Evolutionary conservation across 1,139 yeast species (phyloP), one percentile per base, ranked within the genome.

Genomic region (Diutina sp.): DNA sequence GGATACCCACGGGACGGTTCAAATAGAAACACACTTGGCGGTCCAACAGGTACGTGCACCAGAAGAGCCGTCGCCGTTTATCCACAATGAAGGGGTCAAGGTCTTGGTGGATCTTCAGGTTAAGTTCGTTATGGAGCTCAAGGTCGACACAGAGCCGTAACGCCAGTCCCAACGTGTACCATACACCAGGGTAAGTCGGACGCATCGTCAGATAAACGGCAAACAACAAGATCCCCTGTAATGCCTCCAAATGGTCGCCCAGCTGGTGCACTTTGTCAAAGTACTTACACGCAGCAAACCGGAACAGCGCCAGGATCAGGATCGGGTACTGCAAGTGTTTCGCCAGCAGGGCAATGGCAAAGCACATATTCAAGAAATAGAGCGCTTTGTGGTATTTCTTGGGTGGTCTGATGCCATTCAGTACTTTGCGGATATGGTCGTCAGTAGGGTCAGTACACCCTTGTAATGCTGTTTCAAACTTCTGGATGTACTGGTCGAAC

Each of bases 21-120:
- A 85, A 69, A 64, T 85, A 85, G 58, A 85, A 82, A 65, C 90
- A 84, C 11, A 85, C 79, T 64, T 86, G 91, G 45, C 97, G 71
- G 66, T 90, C 97, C 55, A 90, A 70, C 0, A 91, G 79, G 67
- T 90, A 90, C 0, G 93, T 83, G 66, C 96, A 87, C 97, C 97
- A 90, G 63, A 90, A 90, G 46, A 90, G 70, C 51, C 97, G 71
- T 62, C 97, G 76, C 58, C 95, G 73, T 67, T 85, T 71, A 64
- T 90, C 97, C 35, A 80, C 71, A 0, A 80, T 75, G 62, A 80
- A 84, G 0, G 85, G 78, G 61, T 82, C 83, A 2, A 56, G 46
- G 4, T 64, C 51, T 16, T 30, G 28, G 44, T 50, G 32, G 2
- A 54, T 45, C 35, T 60, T 56, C 35, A 72, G 69, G 60, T 83